phyloP scores from a whole-genome alignment of 2,329 filamentous ascomycete species.

The Fusarium cyanostomum region DNA sequence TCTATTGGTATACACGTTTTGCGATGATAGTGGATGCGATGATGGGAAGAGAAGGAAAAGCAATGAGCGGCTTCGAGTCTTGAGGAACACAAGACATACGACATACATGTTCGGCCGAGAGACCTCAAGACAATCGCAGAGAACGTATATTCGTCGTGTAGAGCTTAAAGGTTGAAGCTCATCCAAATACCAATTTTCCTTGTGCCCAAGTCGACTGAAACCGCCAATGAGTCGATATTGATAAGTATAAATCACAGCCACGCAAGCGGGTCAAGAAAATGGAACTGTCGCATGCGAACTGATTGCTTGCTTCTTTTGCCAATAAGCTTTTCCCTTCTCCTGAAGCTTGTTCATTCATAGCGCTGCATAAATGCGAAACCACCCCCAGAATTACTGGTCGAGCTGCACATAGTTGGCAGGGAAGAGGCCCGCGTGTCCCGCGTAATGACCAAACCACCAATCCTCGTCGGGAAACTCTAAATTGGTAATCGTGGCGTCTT shows the following conservation, averaged over 20 bases:
- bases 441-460: slow-evolving; percentile 95
- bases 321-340: slow-evolving; percentile 27
- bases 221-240: not conserved
- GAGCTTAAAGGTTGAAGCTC: not conserved
- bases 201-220: not conserved
- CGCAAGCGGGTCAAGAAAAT: slow-evolving; percentile 10
- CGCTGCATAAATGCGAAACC: slow-evolving; percentile 7
- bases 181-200: not conserved
- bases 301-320: slow-evolving; percentile 39
- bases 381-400: slow-evolving; percentile 44
- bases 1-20: slow-evolving; percentile 11
- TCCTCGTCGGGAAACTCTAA: slow-evolving; percentile 98
- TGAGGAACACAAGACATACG: not conserved
- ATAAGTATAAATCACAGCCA: slow-evolving; percentile 14
- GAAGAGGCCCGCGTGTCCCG: slow-evolving; percentile 85
- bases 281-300: slow-evolving; percentile 29
- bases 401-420: slow-evolving; percentile 76
- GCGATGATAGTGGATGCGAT: slow-evolving; percentile 3
- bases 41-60: not conserved
- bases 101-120: not conserved
- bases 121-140: not conserved
- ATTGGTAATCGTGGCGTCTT: slow-evolving; percentile 82
- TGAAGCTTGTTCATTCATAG: slow-evolving; percentile 4
- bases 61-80: not conserved
- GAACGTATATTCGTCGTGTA: not conserved